Evolutionary conservation across 768 basidiomycete species (phyloP).

Genomic region (Inosperma sp.): DNA sequence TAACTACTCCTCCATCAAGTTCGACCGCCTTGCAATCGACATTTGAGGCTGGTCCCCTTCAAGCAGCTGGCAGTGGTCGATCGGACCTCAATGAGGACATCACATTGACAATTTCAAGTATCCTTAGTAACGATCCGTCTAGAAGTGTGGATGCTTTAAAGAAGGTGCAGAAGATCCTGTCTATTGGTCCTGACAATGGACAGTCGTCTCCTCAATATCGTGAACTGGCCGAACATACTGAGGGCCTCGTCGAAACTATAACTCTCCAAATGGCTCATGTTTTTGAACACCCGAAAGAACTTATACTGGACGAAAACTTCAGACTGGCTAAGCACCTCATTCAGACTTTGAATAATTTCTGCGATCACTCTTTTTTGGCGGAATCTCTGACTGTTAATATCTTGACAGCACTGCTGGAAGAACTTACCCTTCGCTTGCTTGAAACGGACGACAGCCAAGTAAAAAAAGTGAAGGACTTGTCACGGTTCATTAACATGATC

Average conservation of each 20-base stretch:
- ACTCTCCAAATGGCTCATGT: conserved; percentile 88
- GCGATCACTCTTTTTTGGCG: conserved; percentile 83
- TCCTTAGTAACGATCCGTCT: conserved; percentile 79
- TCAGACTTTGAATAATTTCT: conserved; percentile 92
- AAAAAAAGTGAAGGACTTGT: conserved; percentile 86
- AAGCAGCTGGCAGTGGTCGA: conserved; percentile 30
- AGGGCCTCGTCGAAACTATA: conserved; percentile 86
- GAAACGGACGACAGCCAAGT: conserved; percentile 88
- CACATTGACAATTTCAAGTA: conserved; percentile 79
- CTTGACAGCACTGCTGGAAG: conserved; percentile 82
- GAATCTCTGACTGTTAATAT: conserved; percentile 84
- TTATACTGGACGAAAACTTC: conserved; percentile 76
- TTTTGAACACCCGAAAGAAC: conserved; percentile 76
- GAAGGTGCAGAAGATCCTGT: conserved; percentile 82
- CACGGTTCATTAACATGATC: conserved; percentile 98
- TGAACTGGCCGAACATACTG: conserved; percentile 72
- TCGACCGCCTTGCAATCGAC: conserved; percentile 3
- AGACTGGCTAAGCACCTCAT: conserved; percentile 96
- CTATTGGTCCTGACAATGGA: conserved; percentile 69
- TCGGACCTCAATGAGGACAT: conserved; percentile 52
- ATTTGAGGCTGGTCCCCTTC: conserved; percentile 7
- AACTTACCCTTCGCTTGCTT: conserved; percentile 84
- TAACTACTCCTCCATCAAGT: conserved; percentile 8
- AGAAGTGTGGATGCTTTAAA: conserved; percentile 93
- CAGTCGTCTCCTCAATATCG: conserved; percentile 65